Percentiles rank a stretch among this genome's conserved stretches.
These are phyloP conservation scores for Litchi chinensis DNA, from an alignment of 345 rosid species.

Conservation along the genomic window DNA sequence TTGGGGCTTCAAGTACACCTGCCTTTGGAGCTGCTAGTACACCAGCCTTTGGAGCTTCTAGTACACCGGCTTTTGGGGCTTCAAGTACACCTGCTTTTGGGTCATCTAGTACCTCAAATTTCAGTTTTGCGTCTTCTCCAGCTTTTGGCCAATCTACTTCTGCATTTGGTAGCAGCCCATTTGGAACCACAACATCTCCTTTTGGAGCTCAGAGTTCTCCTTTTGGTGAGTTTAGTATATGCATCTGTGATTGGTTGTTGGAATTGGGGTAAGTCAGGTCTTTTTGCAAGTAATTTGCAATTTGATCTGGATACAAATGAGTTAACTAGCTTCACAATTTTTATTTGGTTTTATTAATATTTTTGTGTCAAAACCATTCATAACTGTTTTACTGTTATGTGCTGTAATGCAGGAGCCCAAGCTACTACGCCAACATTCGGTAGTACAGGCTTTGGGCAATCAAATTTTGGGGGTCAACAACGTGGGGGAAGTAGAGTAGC, in stretches of 20 bases:
- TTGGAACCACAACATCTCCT: slow-evolving; percentile 57
- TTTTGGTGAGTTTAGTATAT: slow-evolving; percentile 49
- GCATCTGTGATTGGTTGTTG: background rate
- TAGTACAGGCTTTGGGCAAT: slow-evolving; percentile 62
- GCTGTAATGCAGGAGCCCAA: slow-evolving; percentile 55
- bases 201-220: slow-evolving; percentile 76
- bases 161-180: slow-evolving; percentile 75
- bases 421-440: slow-evolving; percentile 74
- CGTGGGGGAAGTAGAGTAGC: slow-evolving; percentile 84
- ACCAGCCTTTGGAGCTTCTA: slow-evolving; percentile 53
- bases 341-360: background rate
- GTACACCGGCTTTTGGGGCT: slow-evolving; percentile 58
- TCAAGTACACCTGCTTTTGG: slow-evolving; percentile 60
- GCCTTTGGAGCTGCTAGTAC: slow-evolving; percentile 39
- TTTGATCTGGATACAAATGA: background rate
- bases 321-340: background rate
- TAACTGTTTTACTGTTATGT: slow-evolving; percentile 11
- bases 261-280: background rate
- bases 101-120: slow-evolving; percentile 54
- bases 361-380: background rate
- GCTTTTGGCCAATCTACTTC: slow-evolving; percentile 78
- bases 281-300: background rate
- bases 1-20: slow-evolving; percentile 37
- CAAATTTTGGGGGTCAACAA: slow-evolving; percentile 72
- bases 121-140: slow-evolving; percentile 65